Evolutionary conservation across 768 basidiomycete genomes (phyloP).

Genomic region (Botryobasidium botryosum): DNA sequence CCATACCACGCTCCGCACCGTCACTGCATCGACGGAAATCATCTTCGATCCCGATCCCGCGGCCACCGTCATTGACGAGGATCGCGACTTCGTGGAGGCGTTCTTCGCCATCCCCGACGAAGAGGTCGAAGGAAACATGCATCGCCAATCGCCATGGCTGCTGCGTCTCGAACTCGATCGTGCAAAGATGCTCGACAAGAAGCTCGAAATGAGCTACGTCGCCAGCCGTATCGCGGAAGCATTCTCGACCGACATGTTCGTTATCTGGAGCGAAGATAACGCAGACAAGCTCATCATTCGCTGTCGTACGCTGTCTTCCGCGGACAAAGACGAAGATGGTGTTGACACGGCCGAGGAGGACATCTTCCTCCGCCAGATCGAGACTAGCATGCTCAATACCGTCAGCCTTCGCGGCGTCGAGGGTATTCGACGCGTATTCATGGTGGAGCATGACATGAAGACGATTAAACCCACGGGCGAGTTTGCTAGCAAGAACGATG

Average conservation of each 20-base stretch:
- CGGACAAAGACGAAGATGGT: constrained; percentile 74
- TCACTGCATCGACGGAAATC: constrained; percentile 91
- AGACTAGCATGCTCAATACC: constrained; percentile 91
- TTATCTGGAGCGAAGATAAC: constrained; percentile 98
- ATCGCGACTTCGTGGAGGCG: constrained; percentile 87
- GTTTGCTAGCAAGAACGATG: constrained; percentile 31
- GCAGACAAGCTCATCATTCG: constrained; percentile 94
- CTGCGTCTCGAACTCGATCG: constrained; percentile 94
- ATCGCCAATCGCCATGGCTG: constrained; percentile 91
- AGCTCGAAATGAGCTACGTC: constrained; percentile 87
- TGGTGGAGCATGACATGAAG: constrained; percentile 73
- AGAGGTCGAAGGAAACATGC: constrained; percentile 78
- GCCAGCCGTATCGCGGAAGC: constrained; percentile 85
- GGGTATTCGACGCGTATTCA: constrained; percentile 82
- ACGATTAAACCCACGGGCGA: constrained; percentile 44
- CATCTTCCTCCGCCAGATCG: constrained; percentile 87
- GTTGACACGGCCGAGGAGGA: constrained; percentile 73
- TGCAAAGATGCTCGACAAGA: constrained; percentile 94
- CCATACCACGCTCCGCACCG: constrained; percentile 82
- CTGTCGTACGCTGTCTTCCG: constrained; percentile 75
- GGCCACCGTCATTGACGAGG: constrained; percentile 91
- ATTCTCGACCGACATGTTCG: constrained; percentile 91
- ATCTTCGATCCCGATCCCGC: constrained; percentile 93
- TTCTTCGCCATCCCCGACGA: constrained; percentile 99
- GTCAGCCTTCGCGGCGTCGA: constrained; percentile 89